Conservation (phyloP, 1,284 basidiomycete species). For the Microstroma glucosiphilum region DNA sequence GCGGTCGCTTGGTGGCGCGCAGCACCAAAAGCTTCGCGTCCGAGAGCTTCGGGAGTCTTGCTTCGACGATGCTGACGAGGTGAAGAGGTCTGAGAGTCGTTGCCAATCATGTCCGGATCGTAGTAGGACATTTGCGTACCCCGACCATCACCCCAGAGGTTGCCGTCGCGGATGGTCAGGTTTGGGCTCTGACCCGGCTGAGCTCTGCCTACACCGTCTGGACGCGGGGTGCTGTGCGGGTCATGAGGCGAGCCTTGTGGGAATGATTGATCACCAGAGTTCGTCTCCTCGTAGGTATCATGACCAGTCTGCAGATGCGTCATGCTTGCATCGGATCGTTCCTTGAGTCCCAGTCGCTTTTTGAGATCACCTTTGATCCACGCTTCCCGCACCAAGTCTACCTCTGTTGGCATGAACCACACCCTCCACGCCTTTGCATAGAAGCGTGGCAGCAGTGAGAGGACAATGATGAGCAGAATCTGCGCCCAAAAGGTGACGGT, state of each 20-base stretch:
- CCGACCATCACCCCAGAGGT: background rate
- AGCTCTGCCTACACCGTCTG: background rate
- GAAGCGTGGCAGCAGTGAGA: constrained; percentile 39
- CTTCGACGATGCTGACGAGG: too few relatives aligned
- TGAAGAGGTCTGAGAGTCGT: background rate
- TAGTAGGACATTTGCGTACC: constrained; percentile 6
- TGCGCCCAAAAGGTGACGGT: constrained; percentile 38
- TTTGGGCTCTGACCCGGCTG: background rate
- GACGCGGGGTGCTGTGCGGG: background rate
- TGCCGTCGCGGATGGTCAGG: background rate
- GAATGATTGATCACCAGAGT: background rate
- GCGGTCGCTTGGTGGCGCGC: background rate
- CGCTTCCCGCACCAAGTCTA: constrained; percentile 37
- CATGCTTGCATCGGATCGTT: background rate
- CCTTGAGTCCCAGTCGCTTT: constrained; percentile 28
- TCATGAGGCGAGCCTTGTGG: background rate
- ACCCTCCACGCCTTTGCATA: constrained; percentile 30
- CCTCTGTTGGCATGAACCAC: constrained; percentile 36
- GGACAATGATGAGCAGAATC: constrained; percentile 31
- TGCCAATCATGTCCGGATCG: background rate
- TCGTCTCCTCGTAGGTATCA: background rate
- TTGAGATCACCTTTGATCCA: constrained; percentile 43
- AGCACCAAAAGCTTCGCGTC: constrained; percentile 1
- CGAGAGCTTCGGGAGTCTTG: background rate
- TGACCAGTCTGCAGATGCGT: constrained; percentile 7